These are phyloP conservation scores for Panicum hallii DNA, from an alignment of 202 grass and related monocot species.

Conservation along the genomic window DNA sequence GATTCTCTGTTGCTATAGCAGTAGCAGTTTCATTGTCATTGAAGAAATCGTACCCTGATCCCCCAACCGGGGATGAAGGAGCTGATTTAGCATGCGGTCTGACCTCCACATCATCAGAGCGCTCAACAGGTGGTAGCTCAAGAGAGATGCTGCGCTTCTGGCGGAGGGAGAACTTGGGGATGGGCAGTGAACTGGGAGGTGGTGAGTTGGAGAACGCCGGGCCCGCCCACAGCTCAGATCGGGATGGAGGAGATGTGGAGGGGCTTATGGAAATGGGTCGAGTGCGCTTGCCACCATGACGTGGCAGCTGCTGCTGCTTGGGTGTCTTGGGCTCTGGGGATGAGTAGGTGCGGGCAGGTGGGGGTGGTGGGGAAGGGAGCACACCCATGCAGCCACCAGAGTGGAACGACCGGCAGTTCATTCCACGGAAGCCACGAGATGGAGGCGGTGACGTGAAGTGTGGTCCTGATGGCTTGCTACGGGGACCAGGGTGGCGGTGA, in stretches of 20 bases:
- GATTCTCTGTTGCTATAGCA: constrained; percentile 74
- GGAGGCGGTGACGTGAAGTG: constrained; percentile 39
- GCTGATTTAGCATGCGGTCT: constrained; percentile 64
- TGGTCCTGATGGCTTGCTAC: constrained; percentile 31
- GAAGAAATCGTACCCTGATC: constrained; percentile 47
- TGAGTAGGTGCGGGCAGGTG: constrained; percentile 31
- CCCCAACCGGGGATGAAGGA: constrained; percentile 70
- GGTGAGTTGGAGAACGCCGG: constrained; percentile 85
- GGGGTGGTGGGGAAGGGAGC: constrained; percentile 42
- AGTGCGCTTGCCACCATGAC: constrained; percentile 52
- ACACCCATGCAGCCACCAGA: constrained; percentile 17
- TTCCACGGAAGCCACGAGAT: constrained; percentile 48
- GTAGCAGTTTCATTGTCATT: constrained; percentile 41
- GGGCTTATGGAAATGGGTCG: constrained; percentile 60
- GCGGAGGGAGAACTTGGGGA: constrained; percentile 80
- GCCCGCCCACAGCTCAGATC: constrained; percentile 66
- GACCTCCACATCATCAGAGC: constrained; percentile 43
- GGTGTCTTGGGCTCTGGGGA: constrained; percentile 44
- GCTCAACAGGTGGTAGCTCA: constrained; percentile 54
- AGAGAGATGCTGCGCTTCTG: constrained; percentile 77
- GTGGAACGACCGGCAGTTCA: constrained; percentile 73
- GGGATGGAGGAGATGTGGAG: constrained; percentile 47
- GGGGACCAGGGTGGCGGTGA: constrained; percentile 22
- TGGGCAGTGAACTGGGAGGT: constrained; percentile 70
- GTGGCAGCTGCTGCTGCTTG: constrained; percentile 40